Percentiles rank a stretch among this genome's conserved stretches.
These are phyloP conservation scores for Teratosphaeria viscida DNA, from an alignment of 2,329 filamentous ascomycete species.

Conservation along the genomic window DNA sequence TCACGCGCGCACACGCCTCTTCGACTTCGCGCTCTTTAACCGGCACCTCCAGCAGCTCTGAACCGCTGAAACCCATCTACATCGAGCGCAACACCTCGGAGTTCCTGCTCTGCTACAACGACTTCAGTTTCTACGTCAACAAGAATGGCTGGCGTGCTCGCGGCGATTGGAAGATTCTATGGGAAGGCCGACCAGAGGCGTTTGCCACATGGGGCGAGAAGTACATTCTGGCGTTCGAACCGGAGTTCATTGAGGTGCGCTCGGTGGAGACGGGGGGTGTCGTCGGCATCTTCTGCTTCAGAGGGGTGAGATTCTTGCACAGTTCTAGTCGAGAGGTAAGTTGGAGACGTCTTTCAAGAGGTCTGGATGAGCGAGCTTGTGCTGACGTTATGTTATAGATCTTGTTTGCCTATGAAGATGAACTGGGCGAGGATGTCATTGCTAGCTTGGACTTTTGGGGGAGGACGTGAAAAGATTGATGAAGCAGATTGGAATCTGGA, in stretches of 20 bases:
- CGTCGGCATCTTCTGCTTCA: conserved; percentile 91
- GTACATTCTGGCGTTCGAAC: conserved; percentile 94
- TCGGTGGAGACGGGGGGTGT: conserved; percentile 85
- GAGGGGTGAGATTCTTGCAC: conserved; percentile 95
- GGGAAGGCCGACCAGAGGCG: conserved; percentile 85
- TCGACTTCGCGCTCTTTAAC: background rate
- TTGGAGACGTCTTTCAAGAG: conserved; percentile 3
- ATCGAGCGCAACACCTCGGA: conserved; percentile 96
- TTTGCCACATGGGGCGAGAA: conserved; percentile 86
- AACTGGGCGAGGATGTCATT: conserved; percentile 83
- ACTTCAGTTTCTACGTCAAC: conserved; percentile 99
- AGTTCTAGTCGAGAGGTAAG: conserved; percentile 91
- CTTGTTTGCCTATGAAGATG: conserved; percentile 93
- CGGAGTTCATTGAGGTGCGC: conserved; percentile 92
- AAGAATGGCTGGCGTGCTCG: conserved; percentile 93
- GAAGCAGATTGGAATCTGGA: background rate
- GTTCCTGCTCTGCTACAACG: conserved; percentile 94
- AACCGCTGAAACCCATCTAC: conserved; percentile 79
- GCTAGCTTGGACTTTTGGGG: conserved; percentile 95
- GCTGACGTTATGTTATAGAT: conserved; percentile 50
- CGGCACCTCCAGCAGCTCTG: conserved; percentile 48
- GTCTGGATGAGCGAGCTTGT: background rate
- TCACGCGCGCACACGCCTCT: conserved; percentile 40
- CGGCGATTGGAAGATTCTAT: conserved; percentile 93
- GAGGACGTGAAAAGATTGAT: conserved; percentile 2